These are phyloP conservation scores for Phytophthora syringae DNA, from an alignment of 352 stramenopile genomes.

Conservation along the genomic window DNA sequence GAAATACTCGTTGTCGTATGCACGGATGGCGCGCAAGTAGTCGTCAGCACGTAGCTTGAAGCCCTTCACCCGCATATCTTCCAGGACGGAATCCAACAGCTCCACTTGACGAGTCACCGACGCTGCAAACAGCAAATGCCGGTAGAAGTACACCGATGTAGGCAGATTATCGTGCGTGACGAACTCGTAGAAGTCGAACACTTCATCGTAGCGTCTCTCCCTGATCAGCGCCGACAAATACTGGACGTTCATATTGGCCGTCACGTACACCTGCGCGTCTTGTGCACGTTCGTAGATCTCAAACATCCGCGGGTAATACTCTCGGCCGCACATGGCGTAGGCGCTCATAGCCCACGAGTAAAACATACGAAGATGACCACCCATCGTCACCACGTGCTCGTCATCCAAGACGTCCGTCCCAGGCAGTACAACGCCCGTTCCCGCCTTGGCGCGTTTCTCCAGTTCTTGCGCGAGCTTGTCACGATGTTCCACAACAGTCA, in stretches of 20 bases:
- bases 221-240: slow-evolving; percentile 58
- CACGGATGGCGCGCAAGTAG: slow-evolving; percentile 56
- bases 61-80: slow-evolving; percentile 76
- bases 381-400: slow-evolving; percentile 41
- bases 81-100: slow-evolving; percentile 44
- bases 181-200: slow-evolving; percentile 54
- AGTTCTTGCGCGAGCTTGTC: slow-evolving; percentile 46
- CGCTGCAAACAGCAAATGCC: slow-evolving; percentile 58
- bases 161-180: slow-evolving; percentile 48
- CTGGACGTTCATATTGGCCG: slow-evolving; percentile 70
- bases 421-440: slow-evolving; percentile 26
- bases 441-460: slow-evolving; percentile 25
- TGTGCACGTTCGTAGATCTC: slow-evolving; percentile 56
- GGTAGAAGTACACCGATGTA: slow-evolving; percentile 70
- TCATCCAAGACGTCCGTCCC: slow-evolving; percentile 47
- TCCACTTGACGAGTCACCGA: slow-evolving; percentile 36
- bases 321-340: slow-evolving; percentile 30
- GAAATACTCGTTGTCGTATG: slow-evolving; percentile 61
- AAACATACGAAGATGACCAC: slow-evolving; percentile 59
- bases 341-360: slow-evolving; percentile 74
- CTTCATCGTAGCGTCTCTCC: slow-evolving; percentile 41
- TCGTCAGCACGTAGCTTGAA: slow-evolving; percentile 63
- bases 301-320: slow-evolving; percentile 42
- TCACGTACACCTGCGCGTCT: slow-evolving; percentile 53
- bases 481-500: slow-evolving; percentile 62